These are phyloP conservation scores for Solanum medicagineum DNA, from an alignment of 257 asterid species.

Conservation along the genomic window DNA sequence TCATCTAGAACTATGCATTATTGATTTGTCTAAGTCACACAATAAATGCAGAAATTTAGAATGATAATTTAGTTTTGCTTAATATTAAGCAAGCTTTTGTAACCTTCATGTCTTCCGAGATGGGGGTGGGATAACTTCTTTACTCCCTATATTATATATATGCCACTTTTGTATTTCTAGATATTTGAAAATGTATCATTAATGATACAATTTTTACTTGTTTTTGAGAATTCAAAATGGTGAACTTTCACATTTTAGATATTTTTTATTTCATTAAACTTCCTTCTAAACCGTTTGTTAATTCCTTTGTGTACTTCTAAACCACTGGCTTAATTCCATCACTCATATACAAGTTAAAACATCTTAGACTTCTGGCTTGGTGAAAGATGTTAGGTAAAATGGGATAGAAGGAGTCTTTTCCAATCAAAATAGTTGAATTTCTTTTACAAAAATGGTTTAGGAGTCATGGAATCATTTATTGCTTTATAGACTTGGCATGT, in stretches of 20 bases:
- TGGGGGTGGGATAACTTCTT: neutral
- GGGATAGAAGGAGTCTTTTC: neutral
- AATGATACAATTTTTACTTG: neutral
- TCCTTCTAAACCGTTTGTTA: neutral
- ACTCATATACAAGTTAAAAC: neutral
- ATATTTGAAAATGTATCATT: neutral
- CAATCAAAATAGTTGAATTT: neutral
- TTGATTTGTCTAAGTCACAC: neutral
- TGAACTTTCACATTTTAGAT: neutral
- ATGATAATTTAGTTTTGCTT: neutral
- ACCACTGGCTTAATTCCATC: neutral
- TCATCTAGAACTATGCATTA: neutral
- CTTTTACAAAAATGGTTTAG: neutral
- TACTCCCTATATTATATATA: neutral
- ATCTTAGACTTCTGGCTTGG: neutral
- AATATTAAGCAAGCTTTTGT: neutral
- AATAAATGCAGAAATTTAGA: neutral
- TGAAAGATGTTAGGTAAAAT: neutral
- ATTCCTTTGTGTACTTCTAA: neutral
- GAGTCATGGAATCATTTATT: neutral
- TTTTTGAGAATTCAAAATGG: neutral
- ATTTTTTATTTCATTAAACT: neutral
- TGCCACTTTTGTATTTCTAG: neutral
- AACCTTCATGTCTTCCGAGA: neutral
- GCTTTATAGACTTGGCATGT: neutral